Base-by-base conservation (phyloP, 108 stramenopile species). In the Cyclotella baltica region DNA sequence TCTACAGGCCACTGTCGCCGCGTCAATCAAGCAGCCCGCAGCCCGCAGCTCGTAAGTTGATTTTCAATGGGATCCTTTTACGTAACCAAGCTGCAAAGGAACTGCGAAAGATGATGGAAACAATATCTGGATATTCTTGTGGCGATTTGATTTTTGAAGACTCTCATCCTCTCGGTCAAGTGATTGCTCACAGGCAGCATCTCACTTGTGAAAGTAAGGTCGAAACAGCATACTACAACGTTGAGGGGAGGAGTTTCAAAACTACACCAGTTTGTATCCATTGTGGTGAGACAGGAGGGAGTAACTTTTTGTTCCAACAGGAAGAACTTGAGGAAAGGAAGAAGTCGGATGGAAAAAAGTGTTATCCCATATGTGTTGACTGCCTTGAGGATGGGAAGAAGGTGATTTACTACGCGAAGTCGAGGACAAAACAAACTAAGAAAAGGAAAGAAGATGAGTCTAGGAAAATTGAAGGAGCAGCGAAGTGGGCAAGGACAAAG, bases 151-250 rank as follows among this genome's bases (percentile, higher is more conserved):
- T n/a, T n/a, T n/a, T n/a, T n/a, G n/a, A n/a, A n/a, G n/a, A n/a
- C n/a, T n/a, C n/a, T n/a, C n/a, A n/a, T n/a, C n/a, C n/a, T n/a
- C n/a, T n/a, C n/a, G n/a, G n/a, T n/a, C n/a, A n/a, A 25, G 23
- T 55, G 6, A 59, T 59, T 19, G 58, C 28, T 19, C 58, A 59
- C 4, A 6, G 33, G 18, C 6, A 18, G 15, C 6, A 59, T 27
- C 58, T 59, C 58, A 59, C 58, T 8, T 59, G 58, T 34, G 58
- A 59, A 59, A 59, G 58, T 19, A 6, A 4, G 11, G 18, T 59
- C 18, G 58, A 59, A 28, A 30, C 4, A 59, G 6, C 58, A 59
- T 59, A 59, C 58, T 59, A 59, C 58, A 34, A 59, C 30, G 58
- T 59, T 28, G 58, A 27, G 23, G 58, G 58, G 30, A 59, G 58